Evolutionary conservation across 164 flowering plant genomes (phyloP), one percentile per base, ranked within the genome.

Genomic region (Aristolochia californica): DNA sequence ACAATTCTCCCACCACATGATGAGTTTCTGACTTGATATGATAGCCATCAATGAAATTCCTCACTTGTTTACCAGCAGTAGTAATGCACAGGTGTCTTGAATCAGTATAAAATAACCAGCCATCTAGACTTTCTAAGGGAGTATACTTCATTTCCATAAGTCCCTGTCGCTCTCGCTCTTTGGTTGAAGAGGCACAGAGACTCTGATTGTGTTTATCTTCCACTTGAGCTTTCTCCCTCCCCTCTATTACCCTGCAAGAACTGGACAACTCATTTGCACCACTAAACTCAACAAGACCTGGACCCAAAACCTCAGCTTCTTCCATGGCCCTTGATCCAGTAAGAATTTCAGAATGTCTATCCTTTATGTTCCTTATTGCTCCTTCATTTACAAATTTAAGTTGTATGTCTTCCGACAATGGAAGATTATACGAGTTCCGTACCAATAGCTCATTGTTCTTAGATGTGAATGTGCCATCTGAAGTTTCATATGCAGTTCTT

Each of bases 91-190:
- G 53, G 43, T 13, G 68, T 61, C 66, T 73, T 23, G 72, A 53
- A 61, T 76, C 76, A 66, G 69, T 77, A 38, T 77, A 80, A 59
- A 77, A 80, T 45, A 80, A 78, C 80, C 80, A 78, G 26, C 63
- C 67, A 53, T 76, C 68, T 13, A 57, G 68, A 62, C 65, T 57
- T 58, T 63, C 79, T 65, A 49, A 51, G 34, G 55, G 21, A 67
- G 23, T 53, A 4, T 26, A 55, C 55, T 60, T 56, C 15, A 52
- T 64, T 49, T 64, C 55, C 55, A 2, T 48, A 48, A 40, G 43
- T 18, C 9, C 59, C 18, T 47, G 12, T 40, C 52, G 49, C 55
- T 69, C 60, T 48, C 45, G 34, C 56, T 63, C 66, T 55, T 45
- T 55, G 30, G 56, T 60, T 40, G 68, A 26, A 5, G 10, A 62